These are phyloP conservation scores for Lasiosphaeriaceae sp. DNA, from an alignment of 495 filamentous ascomycete genomes.

Conservation along the genomic window DNA sequence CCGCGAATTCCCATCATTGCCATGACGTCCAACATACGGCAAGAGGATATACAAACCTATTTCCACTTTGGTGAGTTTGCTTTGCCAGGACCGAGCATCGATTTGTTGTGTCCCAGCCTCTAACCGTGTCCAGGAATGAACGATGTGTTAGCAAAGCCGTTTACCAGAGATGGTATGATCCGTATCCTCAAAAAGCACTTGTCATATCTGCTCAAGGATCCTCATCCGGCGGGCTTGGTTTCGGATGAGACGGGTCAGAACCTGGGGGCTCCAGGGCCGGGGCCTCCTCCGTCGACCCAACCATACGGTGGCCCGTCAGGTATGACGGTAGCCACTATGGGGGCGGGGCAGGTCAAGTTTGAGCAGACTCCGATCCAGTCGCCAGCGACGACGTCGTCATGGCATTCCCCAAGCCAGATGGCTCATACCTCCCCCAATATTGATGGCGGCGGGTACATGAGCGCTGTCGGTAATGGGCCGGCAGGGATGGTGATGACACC, in stretches of 20 bases:
- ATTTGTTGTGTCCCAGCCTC: conserved; percentile 3
- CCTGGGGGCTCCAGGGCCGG: conserved; percentile 17
- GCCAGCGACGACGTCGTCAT: conserved; percentile 63
- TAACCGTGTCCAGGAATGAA: conserved; percentile 76
- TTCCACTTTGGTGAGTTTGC: conserved; percentile 84
- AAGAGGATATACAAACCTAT: conserved; percentile 95
- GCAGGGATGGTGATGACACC: conserved; percentile 43
- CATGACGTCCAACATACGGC: conserved; percentile 97
- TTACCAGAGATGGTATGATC: conserved; percentile 91
- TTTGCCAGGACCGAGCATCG: background rate
- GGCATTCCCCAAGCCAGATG: conserved; percentile 72
- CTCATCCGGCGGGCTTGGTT: conserved; percentile 20
- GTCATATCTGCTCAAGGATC: conserved; percentile 60
- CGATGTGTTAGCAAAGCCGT: conserved; percentile 94
- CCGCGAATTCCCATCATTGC: conserved; percentile 84
- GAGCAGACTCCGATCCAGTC: conserved; percentile 78
- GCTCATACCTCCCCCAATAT: conserved; percentile 58
- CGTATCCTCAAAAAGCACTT: conserved; percentile 88
- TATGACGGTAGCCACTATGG: conserved; percentile 17
- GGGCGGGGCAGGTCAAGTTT: conserved; percentile 64
- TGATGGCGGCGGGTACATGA: conserved; percentile 34
- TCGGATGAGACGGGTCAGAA: conserved; percentile 12
- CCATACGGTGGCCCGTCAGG: conserved; percentile 8
- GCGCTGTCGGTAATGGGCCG: conserved; percentile 32
- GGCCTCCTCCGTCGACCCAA: conserved; percentile 34